Conservation (phyloP, 306 rosid species). For the Cotoneaster glaucophyllus region DNA sequence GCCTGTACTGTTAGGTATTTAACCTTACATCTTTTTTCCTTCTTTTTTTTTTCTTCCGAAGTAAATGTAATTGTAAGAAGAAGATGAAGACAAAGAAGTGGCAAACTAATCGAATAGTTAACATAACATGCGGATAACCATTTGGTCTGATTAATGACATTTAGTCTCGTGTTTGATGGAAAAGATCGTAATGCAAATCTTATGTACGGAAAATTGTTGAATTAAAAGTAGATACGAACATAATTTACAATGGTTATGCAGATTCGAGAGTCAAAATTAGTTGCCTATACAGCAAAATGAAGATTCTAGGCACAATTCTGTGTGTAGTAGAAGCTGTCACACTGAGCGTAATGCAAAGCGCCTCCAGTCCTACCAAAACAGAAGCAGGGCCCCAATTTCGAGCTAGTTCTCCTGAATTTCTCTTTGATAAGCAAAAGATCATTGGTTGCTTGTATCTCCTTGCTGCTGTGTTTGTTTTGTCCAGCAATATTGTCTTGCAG, state of each 20-base stretch:
- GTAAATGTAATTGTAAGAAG: not conserved
- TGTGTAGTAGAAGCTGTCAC: slow-evolving; percentile 72
- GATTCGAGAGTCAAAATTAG: slow-evolving; percentile 60
- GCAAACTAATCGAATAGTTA: not conserved
- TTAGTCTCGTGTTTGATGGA: not conserved
- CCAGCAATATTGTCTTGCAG: slow-evolving; percentile 63
- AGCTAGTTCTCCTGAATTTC: slow-evolving; percentile 11
- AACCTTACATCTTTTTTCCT: too few relatives aligned
- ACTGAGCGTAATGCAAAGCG: slow-evolving; percentile 74
- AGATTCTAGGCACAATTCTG: slow-evolving; percentile 68
- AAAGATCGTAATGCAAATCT: not conserved
- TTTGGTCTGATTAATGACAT: not conserved
- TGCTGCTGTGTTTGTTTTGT: slow-evolving; percentile 46
- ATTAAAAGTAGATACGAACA: not conserved
- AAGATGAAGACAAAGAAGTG: not conserved
- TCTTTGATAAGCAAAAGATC: slow-evolving; percentile 53
- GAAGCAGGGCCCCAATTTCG: slow-evolving; percentile 1
- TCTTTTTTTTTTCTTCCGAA: not conserved
- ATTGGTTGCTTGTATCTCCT: slow-evolving; percentile 69
- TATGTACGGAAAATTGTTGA: not conserved
- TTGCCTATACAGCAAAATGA: slow-evolving; percentile 55
- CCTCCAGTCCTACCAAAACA: slow-evolving; percentile 10
- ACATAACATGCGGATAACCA: not conserved
- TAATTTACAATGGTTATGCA: slow-evolving; percentile 17
- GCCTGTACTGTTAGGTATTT: slow-evolving; percentile 73